Conservation (phyloP, 1,139 yeast genomes). For the Pichia sp. region DNA sequence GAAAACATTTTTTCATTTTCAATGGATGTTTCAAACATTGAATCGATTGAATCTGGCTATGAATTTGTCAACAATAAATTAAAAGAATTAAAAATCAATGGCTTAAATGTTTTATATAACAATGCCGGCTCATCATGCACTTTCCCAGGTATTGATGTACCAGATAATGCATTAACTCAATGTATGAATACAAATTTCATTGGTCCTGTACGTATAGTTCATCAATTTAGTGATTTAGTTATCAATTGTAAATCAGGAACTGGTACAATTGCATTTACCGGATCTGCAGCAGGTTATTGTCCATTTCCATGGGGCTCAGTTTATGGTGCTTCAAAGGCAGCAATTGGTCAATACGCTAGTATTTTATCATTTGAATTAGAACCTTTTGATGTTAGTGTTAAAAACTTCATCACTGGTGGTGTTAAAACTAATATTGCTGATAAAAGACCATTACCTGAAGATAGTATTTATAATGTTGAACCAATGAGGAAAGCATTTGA, state of each 20-base stretch:
- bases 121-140: constrained; percentile 70
- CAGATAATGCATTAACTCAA: constrained; percentile 47
- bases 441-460: constrained; percentile 47
- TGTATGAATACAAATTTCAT: constrained; percentile 65
- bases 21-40: constrained; percentile 49
- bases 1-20: constrained; percentile 14
- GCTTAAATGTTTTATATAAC: constrained; percentile 56
- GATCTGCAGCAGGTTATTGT: constrained; percentile 59
- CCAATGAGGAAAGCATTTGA: constrained; percentile 44
- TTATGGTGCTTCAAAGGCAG: constrained; percentile 71
- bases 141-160: constrained; percentile 62
- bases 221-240: constrained; percentile 52
- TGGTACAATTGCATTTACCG: constrained; percentile 71
- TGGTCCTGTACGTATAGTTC: constrained; percentile 58
- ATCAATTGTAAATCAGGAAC: constrained; percentile 44
- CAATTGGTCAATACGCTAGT: constrained; percentile 64
- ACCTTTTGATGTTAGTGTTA: constrained; percentile 67
- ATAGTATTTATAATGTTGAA: constrained; percentile 49
- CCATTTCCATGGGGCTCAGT: constrained; percentile 69
- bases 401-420: constrained; percentile 66
- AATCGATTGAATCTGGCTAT: constrained; percentile 43
- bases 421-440: constrained; percentile 59
- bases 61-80: constrained; percentile 36
- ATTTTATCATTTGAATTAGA: constrained; percentile 59
- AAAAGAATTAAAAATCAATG: constrained; percentile 30